A percentile compares a stretch with the other conserved stretches of the same genome.
Conservation (phyloP, 2,329 filamentous ascomycete genomes). For the Scytalidium lignicola region DNA sequence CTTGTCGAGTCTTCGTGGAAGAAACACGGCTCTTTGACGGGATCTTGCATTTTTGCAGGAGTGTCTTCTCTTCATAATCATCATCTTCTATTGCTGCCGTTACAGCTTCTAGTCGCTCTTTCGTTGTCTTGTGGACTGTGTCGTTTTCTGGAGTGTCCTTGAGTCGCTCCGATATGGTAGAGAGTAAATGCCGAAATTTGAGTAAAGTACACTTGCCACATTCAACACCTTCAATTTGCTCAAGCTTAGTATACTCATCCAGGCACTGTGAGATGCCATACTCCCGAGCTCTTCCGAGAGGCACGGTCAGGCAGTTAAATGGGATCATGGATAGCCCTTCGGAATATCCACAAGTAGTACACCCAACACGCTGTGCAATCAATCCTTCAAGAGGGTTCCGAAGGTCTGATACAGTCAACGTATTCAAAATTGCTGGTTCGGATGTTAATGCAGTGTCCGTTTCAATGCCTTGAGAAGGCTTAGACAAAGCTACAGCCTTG, state of each 20-base stretch:
- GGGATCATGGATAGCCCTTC: constrained; percentile 86
- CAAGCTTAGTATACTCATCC: constrained; percentile 78
- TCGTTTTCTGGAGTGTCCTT: constrained; percentile 22
- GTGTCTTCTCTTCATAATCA: constrained; percentile 67
- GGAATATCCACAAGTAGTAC: constrained; percentile 77
- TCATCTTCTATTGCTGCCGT: constrained; percentile 70
- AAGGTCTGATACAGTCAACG: constrained; percentile 23
- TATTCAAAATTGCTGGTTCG: constrained; percentile 1
- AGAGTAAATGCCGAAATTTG: constrained; percentile 44
- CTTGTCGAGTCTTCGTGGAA: constrained; percentile 84
- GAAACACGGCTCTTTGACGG: constrained; percentile 62
- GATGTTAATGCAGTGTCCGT: constrained; percentile 9
- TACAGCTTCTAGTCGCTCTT: constrained; percentile 58
- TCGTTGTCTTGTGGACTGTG: constrained; percentile 27
- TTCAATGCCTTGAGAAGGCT: constrained; percentile 18
- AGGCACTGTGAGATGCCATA: constrained; percentile 76
- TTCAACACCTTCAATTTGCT: constrained; percentile 83
- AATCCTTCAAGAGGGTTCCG: constrained; percentile 83
- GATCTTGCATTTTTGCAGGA: constrained; percentile 61
- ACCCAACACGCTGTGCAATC: constrained; percentile 82
- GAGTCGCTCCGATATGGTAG: constrained; percentile 39
- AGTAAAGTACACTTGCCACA: constrained; percentile 87
- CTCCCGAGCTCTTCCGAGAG: constrained; percentile 58
- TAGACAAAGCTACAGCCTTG: constrained; percentile 34
- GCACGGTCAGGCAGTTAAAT: constrained; percentile 89